Evolutionary conservation across 73 alveolate genomes (phyloP).

Genomic region (Paramecium octaurelia): DNA sequence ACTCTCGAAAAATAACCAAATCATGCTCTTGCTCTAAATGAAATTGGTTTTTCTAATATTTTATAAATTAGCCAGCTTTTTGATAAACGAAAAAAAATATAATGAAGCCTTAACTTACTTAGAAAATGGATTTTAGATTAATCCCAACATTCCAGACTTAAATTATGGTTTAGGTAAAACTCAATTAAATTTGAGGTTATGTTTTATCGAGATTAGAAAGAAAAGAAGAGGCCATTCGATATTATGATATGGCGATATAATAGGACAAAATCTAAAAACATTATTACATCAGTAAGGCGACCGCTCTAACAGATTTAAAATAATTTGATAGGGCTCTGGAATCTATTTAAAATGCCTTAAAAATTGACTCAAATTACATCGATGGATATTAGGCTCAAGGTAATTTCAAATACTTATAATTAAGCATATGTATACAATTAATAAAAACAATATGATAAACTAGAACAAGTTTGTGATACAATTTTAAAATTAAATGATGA

Average conservation of each 20-base stretch:
- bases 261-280: neutral
- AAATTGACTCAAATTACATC: neutral
- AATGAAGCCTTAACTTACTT: neutral
- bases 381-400: neutral
- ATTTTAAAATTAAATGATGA: neutral
- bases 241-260: neutral
- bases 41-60: neutral
- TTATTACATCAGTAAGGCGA: neutral
- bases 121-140: neutral
- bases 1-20: neutral
- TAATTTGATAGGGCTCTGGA: neutral
- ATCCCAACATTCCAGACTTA: neutral
- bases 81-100: neutral
- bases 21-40: neutral
- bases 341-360: neutral
- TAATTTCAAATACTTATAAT: neutral
- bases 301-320: neutral
- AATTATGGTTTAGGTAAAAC: neutral
- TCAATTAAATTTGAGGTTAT: neutral
- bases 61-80: neutral
- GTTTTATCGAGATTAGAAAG: neutral
- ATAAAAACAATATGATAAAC: neutral
- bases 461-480: neutral
- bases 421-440: neutral
- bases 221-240: neutral